Evolutionary conservation across 345 rosid species (phyloP).

Genomic region (Capsella bursapastoris): DNA sequence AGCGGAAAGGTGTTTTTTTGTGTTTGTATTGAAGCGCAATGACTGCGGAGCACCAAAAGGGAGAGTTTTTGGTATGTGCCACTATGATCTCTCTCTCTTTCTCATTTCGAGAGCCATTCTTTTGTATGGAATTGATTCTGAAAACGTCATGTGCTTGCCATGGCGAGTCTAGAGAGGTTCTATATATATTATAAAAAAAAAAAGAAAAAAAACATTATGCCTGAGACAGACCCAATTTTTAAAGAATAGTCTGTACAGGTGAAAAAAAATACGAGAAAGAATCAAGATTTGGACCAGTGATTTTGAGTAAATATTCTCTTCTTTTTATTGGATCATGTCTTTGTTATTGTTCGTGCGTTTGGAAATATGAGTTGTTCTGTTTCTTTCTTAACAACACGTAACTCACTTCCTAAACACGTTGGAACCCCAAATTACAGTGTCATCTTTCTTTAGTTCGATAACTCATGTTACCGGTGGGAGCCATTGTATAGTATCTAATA

Average conservation of each 20-base stretch:
- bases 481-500: too few species aligned
- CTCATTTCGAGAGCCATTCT: constrained; percentile 1
- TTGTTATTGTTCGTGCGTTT: constrained; percentile 4
- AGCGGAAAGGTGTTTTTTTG: constrained; percentile 39
- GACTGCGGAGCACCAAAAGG: constrained; percentile 21
- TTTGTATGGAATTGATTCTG: constrained; percentile 28
- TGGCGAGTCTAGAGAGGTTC: constrained; percentile 7
- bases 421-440: too few species aligned
- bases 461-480: too few species aligned
- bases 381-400: too few species aligned
- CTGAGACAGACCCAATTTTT: constrained; percentile 14
- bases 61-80: background rate
- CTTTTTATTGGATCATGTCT: background rate
- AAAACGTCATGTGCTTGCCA: constrained; percentile 14
- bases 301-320: constrained; percentile 33
- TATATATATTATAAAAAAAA: background rate
- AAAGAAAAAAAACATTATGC: background rate
- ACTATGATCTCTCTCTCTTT: constrained; percentile 11
- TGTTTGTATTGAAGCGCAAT: constrained; percentile 8
- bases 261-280: background rate
- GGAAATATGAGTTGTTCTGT: background rate
- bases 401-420: too few species aligned
- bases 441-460: too few species aligned
- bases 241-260: constrained; percentile 4
- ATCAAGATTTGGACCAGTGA: constrained; percentile 2